Conservation (phyloP, 108 stramenopile species). For the Fistulifera solaris region DNA sequence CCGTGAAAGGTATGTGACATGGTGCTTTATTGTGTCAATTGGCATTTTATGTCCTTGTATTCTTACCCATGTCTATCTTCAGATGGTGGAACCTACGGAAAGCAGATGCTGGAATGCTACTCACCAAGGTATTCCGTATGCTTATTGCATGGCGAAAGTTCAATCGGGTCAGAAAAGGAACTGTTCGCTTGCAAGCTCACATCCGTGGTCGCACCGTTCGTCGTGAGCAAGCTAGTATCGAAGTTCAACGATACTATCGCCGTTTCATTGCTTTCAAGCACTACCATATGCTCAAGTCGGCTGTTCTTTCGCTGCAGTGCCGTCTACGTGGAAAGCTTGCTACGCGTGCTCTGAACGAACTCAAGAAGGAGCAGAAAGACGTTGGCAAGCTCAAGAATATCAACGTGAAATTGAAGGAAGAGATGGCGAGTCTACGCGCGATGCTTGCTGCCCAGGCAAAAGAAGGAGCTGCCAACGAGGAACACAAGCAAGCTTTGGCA, state of each 20-base stretch:
- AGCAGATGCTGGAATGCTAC: conserved; percentile 63
- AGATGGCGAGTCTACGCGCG: conserved; percentile 86
- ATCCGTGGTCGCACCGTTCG: conserved; percentile 60
- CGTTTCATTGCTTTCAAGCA: conserved; percentile 21
- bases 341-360: conserved; percentile 37
- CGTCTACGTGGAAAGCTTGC: conserved; percentile 42
- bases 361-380: conserved; percentile 78
- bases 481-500: conserved; percentile 40
- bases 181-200: conserved; percentile 55
- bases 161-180: conserved; percentile 39
- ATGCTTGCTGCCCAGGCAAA: conserved; percentile 84
- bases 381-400: conserved; percentile 79
- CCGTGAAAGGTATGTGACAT: conserved; percentile 41
- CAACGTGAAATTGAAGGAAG: conserved; percentile 82
- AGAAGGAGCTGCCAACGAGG: conserved; percentile 45
- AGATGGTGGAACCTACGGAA: conserved; percentile 77
- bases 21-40: not conserved
- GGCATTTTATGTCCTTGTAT: conserved; percentile 3
- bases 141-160: conserved; percentile 44
- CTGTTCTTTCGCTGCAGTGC: conserved; percentile 73
- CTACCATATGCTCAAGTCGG: conserved; percentile 50
- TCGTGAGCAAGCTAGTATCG: conserved; percentile 44
- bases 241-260: conserved; percentile 54
- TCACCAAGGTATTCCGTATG: conserved; percentile 78
- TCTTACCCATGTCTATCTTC: conserved; percentile 1